phyloP scores from a whole-genome alignment of 2,329 filamentous ascomycete species.

The Gnomoniopsis sp. region DNA sequence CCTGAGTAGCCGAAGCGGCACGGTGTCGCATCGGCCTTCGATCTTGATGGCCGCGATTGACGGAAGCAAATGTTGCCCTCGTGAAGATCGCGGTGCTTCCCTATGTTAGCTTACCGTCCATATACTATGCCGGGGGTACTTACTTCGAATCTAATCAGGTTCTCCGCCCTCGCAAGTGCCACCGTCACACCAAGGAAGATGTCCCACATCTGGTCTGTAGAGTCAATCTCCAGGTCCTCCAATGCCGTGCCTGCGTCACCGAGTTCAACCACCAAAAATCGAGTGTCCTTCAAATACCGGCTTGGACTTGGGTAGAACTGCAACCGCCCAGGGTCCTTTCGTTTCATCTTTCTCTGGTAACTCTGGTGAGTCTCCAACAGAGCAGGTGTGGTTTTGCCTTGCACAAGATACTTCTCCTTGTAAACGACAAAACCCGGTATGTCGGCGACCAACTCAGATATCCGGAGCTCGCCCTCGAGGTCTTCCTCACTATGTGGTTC shows the following conservation, averaged over 20 bases:
- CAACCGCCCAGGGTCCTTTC: constrained; percentile 51
- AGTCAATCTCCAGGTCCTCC: constrained; percentile 53
- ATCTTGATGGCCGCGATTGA: constrained; percentile 33
- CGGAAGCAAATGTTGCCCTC: constrained; percentile 63
- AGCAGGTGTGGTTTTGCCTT: constrained; percentile 50
- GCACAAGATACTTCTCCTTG: constrained; percentile 60
- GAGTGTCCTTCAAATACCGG: constrained; percentile 54
- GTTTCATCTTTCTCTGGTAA: constrained; percentile 52
- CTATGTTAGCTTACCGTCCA: not conserved
- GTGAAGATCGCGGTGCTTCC: constrained; percentile 61
- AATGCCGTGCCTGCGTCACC: constrained; percentile 60
- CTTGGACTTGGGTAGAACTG: constrained; percentile 63
- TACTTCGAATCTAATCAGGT: constrained; percentile 58
- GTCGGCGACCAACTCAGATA: constrained; percentile 62
- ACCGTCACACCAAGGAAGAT: constrained; percentile 59
- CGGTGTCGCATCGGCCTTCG: constrained; percentile 24
- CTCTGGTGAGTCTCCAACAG: constrained; percentile 58
- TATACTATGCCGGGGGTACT: constrained; percentile 6
- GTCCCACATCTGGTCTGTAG: constrained; percentile 56
- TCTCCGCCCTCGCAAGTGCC: constrained; percentile 58
- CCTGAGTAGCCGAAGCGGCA: constrained; percentile 56
- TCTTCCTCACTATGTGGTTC: constrained; percentile 53
- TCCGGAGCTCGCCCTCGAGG: constrained; percentile 56
- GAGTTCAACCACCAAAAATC: constrained; percentile 60
- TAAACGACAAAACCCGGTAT: constrained; percentile 64